Conservation (phyloP, 257 asterid species). For the Oldenlandia corymbosa region DNA sequence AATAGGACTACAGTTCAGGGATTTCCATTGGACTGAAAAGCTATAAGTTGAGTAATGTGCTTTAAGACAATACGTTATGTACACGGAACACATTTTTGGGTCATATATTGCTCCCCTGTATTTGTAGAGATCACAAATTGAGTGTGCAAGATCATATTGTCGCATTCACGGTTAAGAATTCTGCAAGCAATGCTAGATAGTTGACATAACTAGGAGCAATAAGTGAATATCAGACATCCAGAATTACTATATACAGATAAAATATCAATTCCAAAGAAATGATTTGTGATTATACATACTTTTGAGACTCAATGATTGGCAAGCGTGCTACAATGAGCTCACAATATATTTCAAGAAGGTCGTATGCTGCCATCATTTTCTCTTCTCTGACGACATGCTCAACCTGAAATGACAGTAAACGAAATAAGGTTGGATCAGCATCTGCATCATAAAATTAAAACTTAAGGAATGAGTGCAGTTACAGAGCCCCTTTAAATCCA, state of each 20-base stretch:
- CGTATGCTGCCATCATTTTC: constrained; percentile 92
- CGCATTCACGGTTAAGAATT: too few species aligned
- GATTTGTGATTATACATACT: constrained; percentile 45
- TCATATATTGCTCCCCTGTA: neutral
- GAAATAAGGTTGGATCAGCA: constrained; percentile 10
- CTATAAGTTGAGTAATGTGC: neutral
- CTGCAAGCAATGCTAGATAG: too few species aligned
- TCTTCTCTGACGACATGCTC: constrained; percentile 96
- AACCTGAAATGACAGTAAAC: constrained; percentile 47
- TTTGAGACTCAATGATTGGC: constrained; percentile 85
- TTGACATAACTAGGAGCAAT: too few species aligned
- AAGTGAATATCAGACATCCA: neutral
- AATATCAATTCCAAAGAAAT: neutral
- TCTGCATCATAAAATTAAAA: neutral
- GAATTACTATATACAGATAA: neutral
- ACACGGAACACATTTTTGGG: neutral
- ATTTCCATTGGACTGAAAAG: neutral
- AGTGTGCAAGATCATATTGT: neutral
- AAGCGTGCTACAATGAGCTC: constrained; percentile 81
- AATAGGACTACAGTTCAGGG: neutral
- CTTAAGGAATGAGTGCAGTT: too few species aligned
- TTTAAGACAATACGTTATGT: neutral
- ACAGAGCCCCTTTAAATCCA: neutral
- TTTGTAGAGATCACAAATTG: neutral
- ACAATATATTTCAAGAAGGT: constrained; percentile 78